Base-by-base conservation (phyloP, 2,329 filamentous ascomycete species). In the Aspergillus sp. region DNA sequence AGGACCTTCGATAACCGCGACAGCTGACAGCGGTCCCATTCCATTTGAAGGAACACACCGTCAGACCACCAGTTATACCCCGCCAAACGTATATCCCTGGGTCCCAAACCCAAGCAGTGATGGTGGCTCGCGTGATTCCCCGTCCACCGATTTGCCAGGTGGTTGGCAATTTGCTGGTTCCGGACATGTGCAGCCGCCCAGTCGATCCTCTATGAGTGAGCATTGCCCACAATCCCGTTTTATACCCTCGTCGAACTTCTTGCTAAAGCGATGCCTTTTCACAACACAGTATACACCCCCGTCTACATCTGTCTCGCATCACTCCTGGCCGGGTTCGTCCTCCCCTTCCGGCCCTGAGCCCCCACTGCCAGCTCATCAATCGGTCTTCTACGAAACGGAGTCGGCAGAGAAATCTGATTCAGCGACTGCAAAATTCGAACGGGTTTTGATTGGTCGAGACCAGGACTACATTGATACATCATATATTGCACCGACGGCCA, bases 131-230 rank as follows among this genome's bases (percentile, higher is more conserved):
- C 8, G 27, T 9, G 69, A 84, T 12, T 77, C 82, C 4, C 70
- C 79, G 27, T 63, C 62, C 68, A 79, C 68, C 62, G 73, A 68
- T 68, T 85, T 96, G 58, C 91, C 93, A 41, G 85, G 82, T 67
- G 91, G 90, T 59, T 96, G 91, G 91, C 84, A 87, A 60, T 90
- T 95, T 76, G 90, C 87, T 51, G 81, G 87, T 61, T 84, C 86
- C 65, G 90, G 91, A 71, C 93, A 93, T 79, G 87, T 95, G 68
- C 82, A 91, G 69, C 90, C 90, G 70, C 84, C 86, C 64, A 85
- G 82, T 76, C 85, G 86, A 78, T 85, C 85, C 69, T 81, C 82
- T 79, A 84, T 86, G 79, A 85, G 84, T 87, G 84, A 83, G 86
- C 73, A 74, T 68, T 67, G 62, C 73, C 72, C 67, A 27, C 56